phyloP scores from a whole-genome alignment of 2,329 filamentous ascomycete genomes.

The Fusarium xyrophilum region DNA sequence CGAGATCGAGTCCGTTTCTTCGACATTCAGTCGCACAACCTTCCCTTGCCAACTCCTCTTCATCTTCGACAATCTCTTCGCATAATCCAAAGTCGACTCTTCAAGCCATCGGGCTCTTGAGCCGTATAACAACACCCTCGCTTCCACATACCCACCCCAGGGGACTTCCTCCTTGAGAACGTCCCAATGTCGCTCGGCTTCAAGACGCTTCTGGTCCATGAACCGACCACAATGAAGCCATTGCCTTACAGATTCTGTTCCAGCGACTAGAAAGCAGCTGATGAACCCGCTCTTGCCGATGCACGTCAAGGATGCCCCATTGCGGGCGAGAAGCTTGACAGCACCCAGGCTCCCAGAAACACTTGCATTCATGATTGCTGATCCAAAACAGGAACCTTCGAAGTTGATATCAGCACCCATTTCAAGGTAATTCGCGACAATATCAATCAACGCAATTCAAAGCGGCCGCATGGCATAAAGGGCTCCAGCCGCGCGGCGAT shows the following conservation, averaged over 20 bases:
- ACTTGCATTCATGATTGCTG: conserved; percentile 15
- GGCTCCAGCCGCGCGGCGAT: conserved; percentile 14
- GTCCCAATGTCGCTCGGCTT: no score
- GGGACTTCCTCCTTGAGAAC: no score
- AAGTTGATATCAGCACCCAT: conserved; percentile 3
- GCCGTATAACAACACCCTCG: not conserved
- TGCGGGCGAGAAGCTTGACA: not conserved
- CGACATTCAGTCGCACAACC: no score
- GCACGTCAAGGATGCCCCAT: not conserved
- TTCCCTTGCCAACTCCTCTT: not conserved
- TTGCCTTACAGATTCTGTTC: not conserved
- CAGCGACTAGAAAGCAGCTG: no score
- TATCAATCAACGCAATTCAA: not conserved
- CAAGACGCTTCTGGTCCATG: not conserved
- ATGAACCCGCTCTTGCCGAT: accelerated
- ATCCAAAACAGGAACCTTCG: conserved; percentile 11
- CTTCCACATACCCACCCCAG: not conserved
- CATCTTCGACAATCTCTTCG: not conserved
- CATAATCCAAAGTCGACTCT: not conserved
- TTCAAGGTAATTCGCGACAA: conserved; percentile 1
- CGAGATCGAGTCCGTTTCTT: no score
- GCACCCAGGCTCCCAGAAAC: conserved; percentile 2
- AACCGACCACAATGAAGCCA: not conserved
- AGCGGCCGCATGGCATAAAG: conserved; percentile 3
- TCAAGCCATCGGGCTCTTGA: not conserved